Evolutionary conservation across 352 stramenopile species (phyloP).

Genomic region (Blastocystis sp.): DNA sequence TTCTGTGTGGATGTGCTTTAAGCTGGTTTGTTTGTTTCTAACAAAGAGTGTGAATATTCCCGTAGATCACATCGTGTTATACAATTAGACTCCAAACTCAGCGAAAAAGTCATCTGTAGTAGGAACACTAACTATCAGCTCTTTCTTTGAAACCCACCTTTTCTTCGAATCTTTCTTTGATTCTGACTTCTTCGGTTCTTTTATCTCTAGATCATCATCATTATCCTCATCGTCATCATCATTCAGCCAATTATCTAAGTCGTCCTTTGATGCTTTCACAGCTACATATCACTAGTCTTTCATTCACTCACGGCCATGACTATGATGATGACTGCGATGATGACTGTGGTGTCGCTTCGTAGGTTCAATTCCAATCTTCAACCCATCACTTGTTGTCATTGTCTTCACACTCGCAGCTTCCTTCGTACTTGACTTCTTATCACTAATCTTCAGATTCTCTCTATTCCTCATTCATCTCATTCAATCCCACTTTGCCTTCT

Average conservation of each 20-base stretch:
- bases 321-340: neutral
- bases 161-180: neutral
- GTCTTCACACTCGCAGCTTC: neutral
- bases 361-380: neutral
- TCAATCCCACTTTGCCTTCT: neutral
- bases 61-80: no score
- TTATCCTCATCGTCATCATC: constrained; percentile 21
- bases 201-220: neutral
- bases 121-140: neutral
- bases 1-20: neutral
- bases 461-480: neutral
- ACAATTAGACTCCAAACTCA: constrained; percentile 19
- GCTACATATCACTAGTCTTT: neutral
- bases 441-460: constrained; percentile 2
- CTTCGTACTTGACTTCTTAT: neutral
- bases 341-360: neutral
- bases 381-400: neutral
- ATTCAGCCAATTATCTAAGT: constrained; percentile 24
- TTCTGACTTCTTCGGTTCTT: neutral
- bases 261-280: neutral
- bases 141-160: neutral
- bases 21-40: neutral
- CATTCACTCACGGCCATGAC: neutral
- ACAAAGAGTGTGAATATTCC: neutral
- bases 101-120: constrained; percentile 23